phyloP scores from a whole-genome alignment of 179 eudicot genomes.

The Spinacia oleracea region DNA sequence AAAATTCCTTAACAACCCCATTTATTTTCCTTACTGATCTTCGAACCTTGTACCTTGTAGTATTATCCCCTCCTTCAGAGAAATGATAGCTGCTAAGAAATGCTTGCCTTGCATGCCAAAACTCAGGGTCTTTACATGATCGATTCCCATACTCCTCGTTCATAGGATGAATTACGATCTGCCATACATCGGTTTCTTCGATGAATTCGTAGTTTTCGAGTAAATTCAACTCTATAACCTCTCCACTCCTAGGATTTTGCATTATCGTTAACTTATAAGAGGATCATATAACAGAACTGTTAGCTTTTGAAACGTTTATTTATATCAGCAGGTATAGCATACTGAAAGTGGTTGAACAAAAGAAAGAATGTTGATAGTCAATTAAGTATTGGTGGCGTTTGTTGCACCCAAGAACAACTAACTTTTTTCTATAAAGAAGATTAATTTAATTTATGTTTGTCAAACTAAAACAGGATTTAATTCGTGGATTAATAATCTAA shows the following conservation, averaged over 20 bases:
- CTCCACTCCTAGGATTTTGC: conserved; percentile 14
- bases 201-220: conserved; percentile 16
- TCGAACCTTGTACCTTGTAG: conserved; percentile 3
- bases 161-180: conserved; percentile 34
- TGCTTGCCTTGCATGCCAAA: conserved; percentile 42
- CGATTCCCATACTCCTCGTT: conserved; percentile 28
- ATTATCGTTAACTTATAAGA: not conserved
- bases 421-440: not conserved
- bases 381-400: conserved; percentile 31
- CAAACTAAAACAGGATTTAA: not conserved
- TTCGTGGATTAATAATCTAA: not conserved
- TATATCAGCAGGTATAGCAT: not conserved
- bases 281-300: not conserved
- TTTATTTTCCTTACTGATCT: conserved; percentile 20
- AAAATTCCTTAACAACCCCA: conserved; percentile 20
- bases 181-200: conserved; percentile 33
- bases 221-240: conserved; percentile 17
- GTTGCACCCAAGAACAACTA: conserved; percentile 34
- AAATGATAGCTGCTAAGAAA: conserved; percentile 41
- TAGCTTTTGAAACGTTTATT: conserved; percentile 3
- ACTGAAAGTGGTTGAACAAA: conserved; percentile 28
- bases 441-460: not conserved
- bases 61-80: not conserved
- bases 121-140: conserved; percentile 38
- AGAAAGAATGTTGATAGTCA: conserved; percentile 20